phyloP scores from a whole-genome alignment of 2,329 filamentous ascomycete genomes.

The Xylariomycetidae sp. region DNA sequence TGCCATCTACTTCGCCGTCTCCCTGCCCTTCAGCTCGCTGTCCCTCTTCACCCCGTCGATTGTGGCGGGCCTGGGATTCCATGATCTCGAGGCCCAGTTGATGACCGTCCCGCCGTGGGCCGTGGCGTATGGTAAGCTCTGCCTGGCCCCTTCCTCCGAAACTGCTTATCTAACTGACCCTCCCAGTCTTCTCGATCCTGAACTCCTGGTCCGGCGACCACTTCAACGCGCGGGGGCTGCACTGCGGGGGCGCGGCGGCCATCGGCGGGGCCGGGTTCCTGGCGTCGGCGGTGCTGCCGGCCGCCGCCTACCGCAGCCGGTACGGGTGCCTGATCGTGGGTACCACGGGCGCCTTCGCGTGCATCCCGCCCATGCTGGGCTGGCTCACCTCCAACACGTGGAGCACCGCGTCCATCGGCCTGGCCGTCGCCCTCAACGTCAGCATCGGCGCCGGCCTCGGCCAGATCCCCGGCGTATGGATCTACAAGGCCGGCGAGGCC shows the following conservation, averaged over 20 bases:
- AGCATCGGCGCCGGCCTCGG: constrained; percentile 60
- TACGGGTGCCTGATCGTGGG: constrained; percentile 67
- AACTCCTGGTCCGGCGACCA: constrained; percentile 57
- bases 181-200: constrained; percentile 29
- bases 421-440: constrained; percentile 66
- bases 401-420: constrained; percentile 57
- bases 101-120: constrained; percentile 64
- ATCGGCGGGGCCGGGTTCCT: constrained; percentile 48
- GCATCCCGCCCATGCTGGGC: constrained; percentile 61
- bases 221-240: constrained; percentile 47
- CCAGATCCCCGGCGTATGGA: constrained; percentile 69
- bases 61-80: constrained; percentile 37
- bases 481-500: constrained; percentile 60
- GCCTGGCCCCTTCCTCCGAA: too few relatives aligned
- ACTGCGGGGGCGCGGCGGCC: constrained; percentile 36
- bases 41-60: constrained; percentile 51
- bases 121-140: constrained; percentile 34
- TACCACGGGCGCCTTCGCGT: constrained; percentile 59
- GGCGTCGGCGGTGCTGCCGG: constrained; percentile 56
- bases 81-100: constrained; percentile 48
- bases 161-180: background rate
- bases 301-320: constrained; percentile 51
- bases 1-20: constrained; percentile 38
- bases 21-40: constrained; percentile 28
- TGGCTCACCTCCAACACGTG: constrained; percentile 65